These are phyloP conservation scores for Wickerhamiella sergipiensis DNA, from an alignment of 805 yeast species.

Conservation along the genomic window DNA sequence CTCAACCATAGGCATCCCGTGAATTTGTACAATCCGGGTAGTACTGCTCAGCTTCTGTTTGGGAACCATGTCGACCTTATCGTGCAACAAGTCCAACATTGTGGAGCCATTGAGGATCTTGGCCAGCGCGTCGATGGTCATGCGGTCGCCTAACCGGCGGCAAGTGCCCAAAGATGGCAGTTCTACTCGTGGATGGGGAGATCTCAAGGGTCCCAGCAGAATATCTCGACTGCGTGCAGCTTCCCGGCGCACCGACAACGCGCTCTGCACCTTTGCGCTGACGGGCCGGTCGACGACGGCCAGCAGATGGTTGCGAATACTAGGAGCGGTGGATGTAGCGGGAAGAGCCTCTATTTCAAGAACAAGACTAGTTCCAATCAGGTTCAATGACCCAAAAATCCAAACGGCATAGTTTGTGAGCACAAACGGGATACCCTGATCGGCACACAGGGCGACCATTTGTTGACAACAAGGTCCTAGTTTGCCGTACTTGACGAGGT, in stretches of 20 bases:
- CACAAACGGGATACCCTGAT: not conserved
- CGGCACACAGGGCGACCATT: not conserved
- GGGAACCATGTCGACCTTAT: not conserved
- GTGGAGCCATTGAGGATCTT: not conserved
- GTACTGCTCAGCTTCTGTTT: not conserved
- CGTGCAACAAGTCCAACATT: not conserved
- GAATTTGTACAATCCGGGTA: not conserved
- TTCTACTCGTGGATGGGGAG: not conserved
- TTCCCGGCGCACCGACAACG: not conserved
- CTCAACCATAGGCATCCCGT: not conserved
- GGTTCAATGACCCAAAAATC: slow-evolving; percentile 6
- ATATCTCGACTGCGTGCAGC: not conserved
- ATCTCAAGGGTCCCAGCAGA: not conserved
- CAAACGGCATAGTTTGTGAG: slow-evolving; percentile 9
- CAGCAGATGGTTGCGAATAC: slow-evolving; percentile 6
- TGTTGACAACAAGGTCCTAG: not conserved
- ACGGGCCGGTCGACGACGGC: not conserved
- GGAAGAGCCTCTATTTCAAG: not conserved
- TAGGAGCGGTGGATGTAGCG: slow-evolving; percentile 2
- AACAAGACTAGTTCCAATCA: not conserved
- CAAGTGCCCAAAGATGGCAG: not conserved
- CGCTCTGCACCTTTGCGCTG: not conserved
- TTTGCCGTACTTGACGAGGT: not conserved
- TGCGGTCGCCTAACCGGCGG: not conserved
- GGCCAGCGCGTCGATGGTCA: not conserved